These are phyloP conservation scores for Amesomyces nigricolor DNA, from an alignment of 2,329 filamentous ascomycete genomes.

Conservation along the genomic window DNA sequence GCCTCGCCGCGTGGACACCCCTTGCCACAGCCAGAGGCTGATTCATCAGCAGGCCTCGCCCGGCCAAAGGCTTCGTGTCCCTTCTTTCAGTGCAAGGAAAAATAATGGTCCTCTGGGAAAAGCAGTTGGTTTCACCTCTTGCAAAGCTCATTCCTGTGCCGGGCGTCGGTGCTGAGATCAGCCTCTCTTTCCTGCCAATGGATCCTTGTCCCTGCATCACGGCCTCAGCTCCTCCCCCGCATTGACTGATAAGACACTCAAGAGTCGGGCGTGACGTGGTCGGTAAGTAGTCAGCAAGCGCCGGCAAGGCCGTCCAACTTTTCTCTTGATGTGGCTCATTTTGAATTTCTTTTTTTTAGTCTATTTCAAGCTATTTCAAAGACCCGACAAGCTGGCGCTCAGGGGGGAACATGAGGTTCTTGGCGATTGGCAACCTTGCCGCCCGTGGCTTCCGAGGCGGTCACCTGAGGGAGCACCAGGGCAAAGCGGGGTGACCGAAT, in stretches of 20 bases:
- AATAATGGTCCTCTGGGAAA: too few relatives aligned
- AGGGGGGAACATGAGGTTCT: not conserved
- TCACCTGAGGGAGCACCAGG: slow-evolving; percentile 1
- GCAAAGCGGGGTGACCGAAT: not conserved
- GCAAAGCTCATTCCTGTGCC: not conserved
- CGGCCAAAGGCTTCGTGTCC: not conserved
- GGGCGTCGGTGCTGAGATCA: not conserved
- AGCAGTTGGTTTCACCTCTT: too few relatives aligned
- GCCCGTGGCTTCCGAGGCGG: not conserved
- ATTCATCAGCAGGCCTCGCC: slow-evolving; percentile 6
- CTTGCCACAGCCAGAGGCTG: slow-evolving; percentile 15
- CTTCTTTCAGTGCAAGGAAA: not conserved
- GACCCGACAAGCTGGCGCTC: too few relatives aligned
- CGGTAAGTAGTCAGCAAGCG: not conserved
- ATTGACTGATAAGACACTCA: slow-evolving; percentile 15
- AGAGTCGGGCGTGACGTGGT: slow-evolving; percentile 18
- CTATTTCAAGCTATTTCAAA: not conserved
- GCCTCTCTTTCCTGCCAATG: not conserved
- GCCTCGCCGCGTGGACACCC: slow-evolving; percentile 7
- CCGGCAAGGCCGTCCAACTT: not conserved
- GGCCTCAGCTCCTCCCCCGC: slow-evolving; percentile 14
- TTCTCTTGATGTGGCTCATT: not conserved
- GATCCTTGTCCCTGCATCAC: not conserved
- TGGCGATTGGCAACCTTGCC: not conserved
- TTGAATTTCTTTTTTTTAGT: not conserved